Conservation (phyloP, 331 rosid genomes). For the Cydonia oblonga region DNA sequence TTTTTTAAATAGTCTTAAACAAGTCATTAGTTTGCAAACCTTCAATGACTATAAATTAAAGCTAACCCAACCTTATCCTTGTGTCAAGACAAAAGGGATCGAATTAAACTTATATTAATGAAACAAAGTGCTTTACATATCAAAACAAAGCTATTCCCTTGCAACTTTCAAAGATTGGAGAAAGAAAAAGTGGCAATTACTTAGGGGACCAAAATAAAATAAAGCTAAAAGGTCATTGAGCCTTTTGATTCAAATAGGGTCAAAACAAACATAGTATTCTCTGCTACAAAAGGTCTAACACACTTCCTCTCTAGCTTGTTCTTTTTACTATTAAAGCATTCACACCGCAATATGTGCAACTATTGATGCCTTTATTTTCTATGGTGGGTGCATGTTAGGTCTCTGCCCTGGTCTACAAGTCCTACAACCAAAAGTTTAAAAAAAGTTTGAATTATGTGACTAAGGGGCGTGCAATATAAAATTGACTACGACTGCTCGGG, state of each 20-base stretch:
- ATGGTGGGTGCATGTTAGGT: background rate
- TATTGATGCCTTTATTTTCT: background rate
- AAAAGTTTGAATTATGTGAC: conserved; percentile 4
- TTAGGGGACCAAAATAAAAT: background rate
- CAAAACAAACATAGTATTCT: conserved; percentile 4
- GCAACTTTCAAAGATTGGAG: background rate
- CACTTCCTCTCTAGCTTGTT: background rate
- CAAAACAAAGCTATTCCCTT: background rate
- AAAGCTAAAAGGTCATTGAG: background rate
- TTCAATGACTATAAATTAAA: conserved; percentile 12
- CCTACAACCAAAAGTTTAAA: background rate
- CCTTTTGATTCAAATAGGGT: background rate
- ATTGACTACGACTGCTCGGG: background rate
- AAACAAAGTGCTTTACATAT: background rate
- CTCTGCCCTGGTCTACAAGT: conserved; percentile 11
- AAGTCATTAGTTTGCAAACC: background rate
- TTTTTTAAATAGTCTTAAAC: too few species aligned
- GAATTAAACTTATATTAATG: background rate
- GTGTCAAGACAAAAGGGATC: background rate
- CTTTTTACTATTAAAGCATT: background rate
- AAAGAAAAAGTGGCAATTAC: background rate
- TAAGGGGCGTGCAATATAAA: background rate
- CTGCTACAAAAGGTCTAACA: background rate
- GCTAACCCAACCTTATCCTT: conserved; percentile 3
- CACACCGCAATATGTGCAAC: background rate